Conservation (phyloP, 2,329 filamentous ascomycete genomes). For the Xylaria sp. region DNA sequence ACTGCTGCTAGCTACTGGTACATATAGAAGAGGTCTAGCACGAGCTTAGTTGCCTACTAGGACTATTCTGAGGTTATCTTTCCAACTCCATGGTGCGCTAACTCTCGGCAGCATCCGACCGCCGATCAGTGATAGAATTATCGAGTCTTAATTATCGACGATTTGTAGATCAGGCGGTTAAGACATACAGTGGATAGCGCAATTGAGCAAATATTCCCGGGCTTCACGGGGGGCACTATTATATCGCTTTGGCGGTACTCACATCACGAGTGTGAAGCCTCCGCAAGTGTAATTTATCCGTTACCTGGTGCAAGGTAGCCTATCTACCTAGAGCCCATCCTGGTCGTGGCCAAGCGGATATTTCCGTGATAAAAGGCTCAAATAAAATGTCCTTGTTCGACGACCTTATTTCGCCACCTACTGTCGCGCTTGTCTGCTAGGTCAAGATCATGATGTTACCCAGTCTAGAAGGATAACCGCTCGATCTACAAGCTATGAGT, state of each 20-base stretch:
- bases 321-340: neutral
- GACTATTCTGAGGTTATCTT: neutral
- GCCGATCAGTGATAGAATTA: constrained; percentile 16
- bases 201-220: neutral
- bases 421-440: constrained; percentile 16
- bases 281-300: neutral
- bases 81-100: constrained; percentile 7
- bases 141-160: neutral
- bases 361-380: constrained; percentile 15
- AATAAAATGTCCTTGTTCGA: constrained; percentile 17
- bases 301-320: neutral
- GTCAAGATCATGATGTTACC: neutral
- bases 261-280: neutral
- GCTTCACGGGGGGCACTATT: neutral
- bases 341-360: constrained; percentile 1
- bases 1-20: constrained; percentile 6
- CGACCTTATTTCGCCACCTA: neutral
- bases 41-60: neutral
- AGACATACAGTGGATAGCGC: constrained; percentile 4
- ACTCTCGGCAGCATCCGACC: constrained; percentile 29
- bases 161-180: neutral
- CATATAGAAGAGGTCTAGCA: neutral
- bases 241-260: neutral
- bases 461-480: constrained; percentile 10
- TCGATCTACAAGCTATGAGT: constrained; percentile 13